Evolutionary conservation across 2,329 filamentous ascomycete genomes (phyloP).

Genomic region (Neopestalotiopsis sp.): DNA sequence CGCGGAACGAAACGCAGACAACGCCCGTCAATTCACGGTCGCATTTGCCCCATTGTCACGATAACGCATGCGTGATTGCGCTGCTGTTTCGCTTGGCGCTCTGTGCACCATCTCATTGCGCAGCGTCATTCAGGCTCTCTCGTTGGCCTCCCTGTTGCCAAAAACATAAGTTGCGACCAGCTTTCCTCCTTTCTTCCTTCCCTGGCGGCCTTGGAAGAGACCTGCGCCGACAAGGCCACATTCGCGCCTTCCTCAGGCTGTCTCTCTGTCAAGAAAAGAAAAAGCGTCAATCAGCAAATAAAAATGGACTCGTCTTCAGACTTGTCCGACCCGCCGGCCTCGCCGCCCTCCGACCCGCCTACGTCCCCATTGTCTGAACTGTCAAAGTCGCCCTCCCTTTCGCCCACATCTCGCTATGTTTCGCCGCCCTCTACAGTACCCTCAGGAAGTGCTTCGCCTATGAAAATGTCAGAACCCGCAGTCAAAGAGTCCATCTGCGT

Average conservation of each 20-base stretch:
- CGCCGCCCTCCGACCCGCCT: constrained; percentile 44
- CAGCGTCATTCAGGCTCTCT: background rate
- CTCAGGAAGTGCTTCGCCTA: constrained; percentile 57
- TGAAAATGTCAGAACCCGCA: constrained; percentile 47
- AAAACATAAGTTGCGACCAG: background rate
- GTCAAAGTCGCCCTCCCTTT: constrained; percentile 57
- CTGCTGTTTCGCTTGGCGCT: background rate
- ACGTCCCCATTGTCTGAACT: constrained; percentile 61
- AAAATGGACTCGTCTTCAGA: constrained; percentile 30
- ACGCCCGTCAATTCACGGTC: constrained; percentile 10
- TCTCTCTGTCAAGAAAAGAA: background rate
- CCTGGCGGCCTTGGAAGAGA: background rate
- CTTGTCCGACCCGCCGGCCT: constrained; percentile 39
- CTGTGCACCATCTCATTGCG: background rate
- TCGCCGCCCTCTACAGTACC: constrained; percentile 54
- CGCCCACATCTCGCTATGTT: constrained; percentile 55
- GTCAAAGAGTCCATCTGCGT: constrained; percentile 38
- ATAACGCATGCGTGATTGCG: background rate
- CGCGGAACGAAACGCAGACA: constrained; percentile 6
- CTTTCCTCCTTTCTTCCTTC: background rate
- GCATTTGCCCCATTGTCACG: background rate
- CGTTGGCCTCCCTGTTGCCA: background rate
- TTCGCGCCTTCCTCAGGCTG: background rate
- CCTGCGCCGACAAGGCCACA: background rate
- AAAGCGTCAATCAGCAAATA: background rate